A percentile compares a stretch with the other conserved stretches of the same genome.
phyloP scores from a whole-genome alignment of 2,329 filamentous ascomycete species.

The Claviceps sp. region DNA sequence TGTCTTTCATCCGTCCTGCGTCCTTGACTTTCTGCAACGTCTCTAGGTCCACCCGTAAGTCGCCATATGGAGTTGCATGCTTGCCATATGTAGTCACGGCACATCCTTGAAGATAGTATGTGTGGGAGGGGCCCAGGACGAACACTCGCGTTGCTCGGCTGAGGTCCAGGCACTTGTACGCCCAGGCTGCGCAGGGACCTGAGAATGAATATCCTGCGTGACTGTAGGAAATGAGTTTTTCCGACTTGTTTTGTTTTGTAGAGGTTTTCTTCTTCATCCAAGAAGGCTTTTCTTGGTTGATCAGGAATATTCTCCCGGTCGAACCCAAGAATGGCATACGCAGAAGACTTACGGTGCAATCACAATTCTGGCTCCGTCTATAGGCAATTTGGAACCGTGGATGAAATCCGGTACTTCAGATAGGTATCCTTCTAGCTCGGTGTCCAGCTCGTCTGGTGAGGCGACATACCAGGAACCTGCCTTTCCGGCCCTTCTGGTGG shows the following conservation, averaged over 20 bases:
- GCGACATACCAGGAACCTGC: constrained; percentile 80
- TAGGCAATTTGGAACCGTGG: constrained; percentile 46
- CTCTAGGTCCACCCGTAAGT: constrained; percentile 49
- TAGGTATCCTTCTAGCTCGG: constrained; percentile 66
- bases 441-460: constrained; percentile 42
- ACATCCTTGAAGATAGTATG: constrained; percentile 63
- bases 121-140: constrained; percentile 84
- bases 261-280: neutral
- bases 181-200: constrained; percentile 83
- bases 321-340: neutral
- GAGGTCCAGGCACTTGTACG: constrained; percentile 80
- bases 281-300: too few species aligned
- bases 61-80: constrained; percentile 64
- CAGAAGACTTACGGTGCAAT: constrained; percentile 72
- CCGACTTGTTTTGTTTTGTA: neutral
- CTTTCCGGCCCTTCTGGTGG: constrained; percentile 33
- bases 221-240: constrained; percentile 29
- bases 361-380: constrained; percentile 64
- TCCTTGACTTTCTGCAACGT: constrained; percentile 37
- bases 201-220: constrained; percentile 93
- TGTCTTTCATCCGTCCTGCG: constrained; percentile 28
- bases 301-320: neutral
- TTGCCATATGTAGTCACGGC: constrained; percentile 59
- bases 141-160: constrained; percentile 77
- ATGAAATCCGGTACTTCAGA: constrained; percentile 53